Evolutionary conservation across 768 basidiomycete species (phyloP).

Genomic region (Tylopilus intermedius): DNA sequence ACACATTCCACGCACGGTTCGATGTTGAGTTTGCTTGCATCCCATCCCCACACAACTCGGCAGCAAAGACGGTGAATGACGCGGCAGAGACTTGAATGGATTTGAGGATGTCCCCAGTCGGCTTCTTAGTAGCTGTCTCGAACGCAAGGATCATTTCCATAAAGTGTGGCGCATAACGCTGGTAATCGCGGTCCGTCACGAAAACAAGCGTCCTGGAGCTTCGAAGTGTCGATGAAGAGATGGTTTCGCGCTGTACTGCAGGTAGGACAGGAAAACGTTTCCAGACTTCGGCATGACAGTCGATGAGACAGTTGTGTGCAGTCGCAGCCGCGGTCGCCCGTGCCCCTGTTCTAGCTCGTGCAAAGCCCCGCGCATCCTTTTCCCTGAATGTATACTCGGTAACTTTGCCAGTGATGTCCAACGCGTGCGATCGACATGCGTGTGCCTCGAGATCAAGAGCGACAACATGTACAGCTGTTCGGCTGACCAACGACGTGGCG

Average conservation of each 20-base stretch:
- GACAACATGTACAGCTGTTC: constrained; percentile 41
- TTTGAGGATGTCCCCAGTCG: constrained; percentile 41
- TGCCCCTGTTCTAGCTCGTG: neutral
- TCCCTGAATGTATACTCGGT: constrained; percentile 55
- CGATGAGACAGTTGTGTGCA: constrained; percentile 47
- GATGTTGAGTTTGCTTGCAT: neutral
- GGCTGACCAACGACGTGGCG: constrained; percentile 44
- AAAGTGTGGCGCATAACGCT: constrained; percentile 41
- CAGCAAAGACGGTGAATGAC: constrained; percentile 26
- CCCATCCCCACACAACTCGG: constrained; percentile 5
- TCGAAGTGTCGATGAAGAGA: constrained; percentile 33
- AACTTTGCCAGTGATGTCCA: constrained; percentile 51
- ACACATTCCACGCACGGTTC: constrained; percentile 27
- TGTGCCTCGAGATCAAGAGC: constrained; percentile 32
- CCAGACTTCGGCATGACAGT: constrained; percentile 56
- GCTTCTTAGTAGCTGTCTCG: constrained; percentile 48
- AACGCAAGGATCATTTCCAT: constrained; percentile 41
- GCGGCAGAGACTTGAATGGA: constrained; percentile 33
- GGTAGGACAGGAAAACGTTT: constrained; percentile 55
- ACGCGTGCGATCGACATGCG: constrained; percentile 37
- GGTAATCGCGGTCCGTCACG: constrained; percentile 36
- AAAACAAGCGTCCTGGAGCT: constrained; percentile 38
- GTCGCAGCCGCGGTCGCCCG: constrained; percentile 16
- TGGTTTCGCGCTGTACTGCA: constrained; percentile 44
- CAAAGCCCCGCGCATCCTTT: constrained; percentile 27